These are phyloP conservation scores for Leccinum longicurvipes DNA, from an alignment of 768 basidiomycete genomes.

Conservation along the genomic window DNA sequence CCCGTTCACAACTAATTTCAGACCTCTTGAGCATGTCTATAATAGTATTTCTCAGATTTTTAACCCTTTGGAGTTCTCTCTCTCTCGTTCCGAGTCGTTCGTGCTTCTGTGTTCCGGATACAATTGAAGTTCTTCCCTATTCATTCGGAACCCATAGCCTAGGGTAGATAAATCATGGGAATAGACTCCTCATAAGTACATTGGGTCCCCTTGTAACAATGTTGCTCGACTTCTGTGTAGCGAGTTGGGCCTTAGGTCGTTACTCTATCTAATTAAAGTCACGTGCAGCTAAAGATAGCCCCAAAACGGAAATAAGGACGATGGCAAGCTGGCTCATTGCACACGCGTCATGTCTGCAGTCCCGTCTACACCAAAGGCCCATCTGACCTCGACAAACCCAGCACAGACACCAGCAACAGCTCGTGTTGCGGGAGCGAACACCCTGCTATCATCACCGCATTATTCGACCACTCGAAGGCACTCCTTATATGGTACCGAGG, in stretches of 20 bases:
- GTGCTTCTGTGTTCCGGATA: too few species aligned
- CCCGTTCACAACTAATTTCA: too few species aligned
- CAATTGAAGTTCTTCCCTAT: too few species aligned
- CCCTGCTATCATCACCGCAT: constrained; percentile 75
- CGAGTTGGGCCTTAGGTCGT: too few species aligned
- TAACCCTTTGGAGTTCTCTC: not conserved
- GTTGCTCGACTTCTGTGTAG: too few species aligned
- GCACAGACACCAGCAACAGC: constrained; percentile 56
- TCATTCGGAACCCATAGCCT: too few species aligned
- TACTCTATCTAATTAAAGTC: constrained; percentile 16
- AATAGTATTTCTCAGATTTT: too few species aligned
- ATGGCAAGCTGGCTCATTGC: not conserved
- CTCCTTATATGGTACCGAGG: constrained; percentile 95
- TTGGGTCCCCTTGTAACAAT: too few species aligned
- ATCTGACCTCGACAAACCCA: constrained; percentile 16
- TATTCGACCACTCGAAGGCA: constrained; percentile 84
- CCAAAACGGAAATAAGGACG: constrained; percentile 1
- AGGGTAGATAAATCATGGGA: too few species aligned
- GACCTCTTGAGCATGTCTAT: not conserved
- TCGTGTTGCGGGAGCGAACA: constrained; percentile 44
- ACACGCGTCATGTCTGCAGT: constrained; percentile 30
- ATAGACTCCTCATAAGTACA: too few species aligned
- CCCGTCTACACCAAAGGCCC: constrained; percentile 33
- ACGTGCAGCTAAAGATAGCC: not conserved
- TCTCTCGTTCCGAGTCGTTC: too few species aligned